These are phyloP conservation scores for Wilhelminamyces savonicus DNA, from an alignment of 805 yeast species.

Conservation along the genomic window DNA sequence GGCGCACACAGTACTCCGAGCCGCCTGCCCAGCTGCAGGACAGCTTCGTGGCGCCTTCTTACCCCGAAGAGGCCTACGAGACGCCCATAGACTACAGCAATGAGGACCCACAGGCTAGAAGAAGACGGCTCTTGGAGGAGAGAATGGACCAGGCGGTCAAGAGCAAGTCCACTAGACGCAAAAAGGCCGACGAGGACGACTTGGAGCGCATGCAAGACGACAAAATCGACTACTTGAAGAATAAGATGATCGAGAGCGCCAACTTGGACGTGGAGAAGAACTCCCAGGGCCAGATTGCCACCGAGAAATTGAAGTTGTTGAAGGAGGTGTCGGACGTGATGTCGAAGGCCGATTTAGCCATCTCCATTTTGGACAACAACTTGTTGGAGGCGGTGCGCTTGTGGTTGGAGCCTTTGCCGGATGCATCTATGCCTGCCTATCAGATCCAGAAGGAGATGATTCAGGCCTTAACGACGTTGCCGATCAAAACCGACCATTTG, in stretches of 20 bases:
- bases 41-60: neutral
- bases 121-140: constrained; percentile 75
- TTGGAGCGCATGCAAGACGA: constrained; percentile 94
- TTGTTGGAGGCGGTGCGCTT: constrained; percentile 86
- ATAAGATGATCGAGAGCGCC: constrained; percentile 85
- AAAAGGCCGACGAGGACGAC: constrained; percentile 84
- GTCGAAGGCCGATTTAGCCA: constrained; percentile 79
- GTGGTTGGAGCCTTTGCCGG: constrained; percentile 98
- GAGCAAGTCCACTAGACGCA: constrained; percentile 50
- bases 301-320: constrained; percentile 70
- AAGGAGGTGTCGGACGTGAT: constrained; percentile 73
- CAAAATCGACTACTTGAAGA: constrained; percentile 71
- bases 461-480: constrained; percentile 65
- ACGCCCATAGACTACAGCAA: constrained; percentile 11
- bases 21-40: neutral
- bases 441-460: constrained; percentile 89
- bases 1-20: constrained; percentile 10
- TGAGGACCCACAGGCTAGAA: constrained; percentile 37
- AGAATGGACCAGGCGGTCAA: constrained; percentile 74
- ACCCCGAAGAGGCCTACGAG: constrained; percentile 3
- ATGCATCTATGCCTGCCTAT: constrained; percentile 95
- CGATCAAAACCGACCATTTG: constrained; percentile 92
- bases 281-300: constrained; percentile 62
- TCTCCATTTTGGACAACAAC: constrained; percentile 90
- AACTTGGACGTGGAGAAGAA: constrained; percentile 60